Evolutionary conservation across 2,329 filamentous ascomycete genomes (phyloP).

Genomic region (Colletotrichum agaves): DNA sequence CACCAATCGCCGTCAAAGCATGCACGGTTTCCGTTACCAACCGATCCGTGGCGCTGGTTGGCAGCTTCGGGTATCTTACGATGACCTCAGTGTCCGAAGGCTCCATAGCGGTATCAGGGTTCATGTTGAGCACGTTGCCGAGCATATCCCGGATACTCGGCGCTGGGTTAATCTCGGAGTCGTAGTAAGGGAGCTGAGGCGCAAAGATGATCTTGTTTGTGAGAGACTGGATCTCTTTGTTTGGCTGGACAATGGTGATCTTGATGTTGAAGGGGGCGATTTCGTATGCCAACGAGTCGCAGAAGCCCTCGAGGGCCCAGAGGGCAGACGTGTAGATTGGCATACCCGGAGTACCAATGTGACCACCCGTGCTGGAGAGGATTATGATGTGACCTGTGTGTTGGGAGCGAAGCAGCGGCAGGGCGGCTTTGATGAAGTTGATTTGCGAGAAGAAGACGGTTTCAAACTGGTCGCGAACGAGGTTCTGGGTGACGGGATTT

Average conservation of each 20-base stretch:
- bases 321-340: conserved; percentile 91
- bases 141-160: conserved; percentile 87
- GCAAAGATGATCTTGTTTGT: conserved; percentile 89
- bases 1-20: conserved; percentile 90
- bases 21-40: conserved; percentile 91
- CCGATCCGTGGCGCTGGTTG: conserved; percentile 73
- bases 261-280: conserved; percentile 97
- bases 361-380: conserved; percentile 88
- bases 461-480: conserved; percentile 93
- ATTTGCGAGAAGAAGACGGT: conserved; percentile 94
- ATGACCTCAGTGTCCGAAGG: conserved; percentile 55
- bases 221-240: conserved; percentile 88
- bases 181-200: conserved; percentile 75
- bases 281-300: conserved; percentile 94
- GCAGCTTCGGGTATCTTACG: conserved; percentile 79
- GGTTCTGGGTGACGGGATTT: conserved; percentile 75
- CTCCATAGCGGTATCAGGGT: conserved; percentile 71
- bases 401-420: conserved; percentile 83
- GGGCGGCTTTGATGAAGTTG: conserved; percentile 90
- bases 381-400: conserved; percentile 91
- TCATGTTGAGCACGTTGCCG: conserved; percentile 78
- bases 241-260: conserved; percentile 94
- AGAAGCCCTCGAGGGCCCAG: conserved; percentile 96
- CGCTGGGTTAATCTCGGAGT: conserved; percentile 76
- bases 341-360: conserved; percentile 92